Base-by-base conservation (phyloP, 805 yeast genomes). In the Ogataea philodendri region DNA sequence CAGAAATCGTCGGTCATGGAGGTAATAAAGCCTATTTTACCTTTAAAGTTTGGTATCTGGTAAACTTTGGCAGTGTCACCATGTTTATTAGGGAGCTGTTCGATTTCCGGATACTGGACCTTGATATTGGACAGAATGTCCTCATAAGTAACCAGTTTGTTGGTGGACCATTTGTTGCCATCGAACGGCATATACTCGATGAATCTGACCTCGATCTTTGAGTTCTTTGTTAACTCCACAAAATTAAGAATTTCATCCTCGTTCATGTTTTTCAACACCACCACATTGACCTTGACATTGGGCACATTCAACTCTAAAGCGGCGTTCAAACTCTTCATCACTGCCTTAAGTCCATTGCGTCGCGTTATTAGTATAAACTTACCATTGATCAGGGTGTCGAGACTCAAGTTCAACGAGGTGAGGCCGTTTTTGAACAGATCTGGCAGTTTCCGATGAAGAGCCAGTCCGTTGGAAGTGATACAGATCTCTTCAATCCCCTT, bases 101-200 rank as follows among this genome's bases (percentile, higher is more conserved):
- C 13, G 8, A 61, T 47, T 3, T 33, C 41, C 4, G 67, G 66
- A 48, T 65, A 59, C 23, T 48, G 46, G 3, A 41, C 44, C 21
- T 41, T 40, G 14, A 73, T 65, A 10, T 50, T 49, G 9, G 48
- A 47, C 14, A 67, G 46, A 41, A 73, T 72, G 38, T 71, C 74
- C 26, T 66, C 49, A 46, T 63, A 73, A 6, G 69, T 51, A 26
- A 72, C 61, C 63, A 74, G 60, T 44, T 74, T 74, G 6, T 52
- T 44, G 23, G 57, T 46, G 10, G 67, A 59, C 78, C 78, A 74
- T 44, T 67, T 68, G 51, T 74, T 74, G 2, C 80, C 80, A 40
- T 62, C 72, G 48, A 74, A 74, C 4, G 80, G 80, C 80, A 74
- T 74, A 51, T 72, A 74, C 46, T 74, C 80, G 26, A 74, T 74